phyloP scores from a whole-genome alignment of 306 rosid genomes.

The Notholithocarpus densiflorus region DNA sequence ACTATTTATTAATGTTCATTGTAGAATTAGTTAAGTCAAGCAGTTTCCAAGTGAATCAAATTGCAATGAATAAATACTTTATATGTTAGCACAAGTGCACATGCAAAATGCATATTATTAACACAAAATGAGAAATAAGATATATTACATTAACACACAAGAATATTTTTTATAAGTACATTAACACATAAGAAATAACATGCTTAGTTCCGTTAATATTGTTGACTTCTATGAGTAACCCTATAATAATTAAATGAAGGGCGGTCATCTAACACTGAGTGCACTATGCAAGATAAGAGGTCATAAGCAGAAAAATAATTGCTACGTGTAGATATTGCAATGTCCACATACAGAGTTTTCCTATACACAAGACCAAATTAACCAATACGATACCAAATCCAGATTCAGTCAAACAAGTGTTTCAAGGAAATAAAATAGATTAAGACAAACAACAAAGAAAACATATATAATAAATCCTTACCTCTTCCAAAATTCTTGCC shows the following conservation, averaged over 20 bases:
- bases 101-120: no score
- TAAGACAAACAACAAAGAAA: not conserved
- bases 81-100: no score
- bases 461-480: slow-evolving; percentile 26
- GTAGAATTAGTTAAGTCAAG: no score
- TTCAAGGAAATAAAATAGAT: not conserved
- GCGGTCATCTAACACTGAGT: not conserved
- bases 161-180: not conserved
- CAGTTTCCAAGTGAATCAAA: no score
- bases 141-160: not conserved
- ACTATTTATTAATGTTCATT: no score
- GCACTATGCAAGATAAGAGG: not conserved
- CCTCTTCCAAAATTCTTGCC: slow-evolving; percentile 85
- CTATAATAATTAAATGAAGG: not conserved
- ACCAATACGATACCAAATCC: not conserved
- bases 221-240: not conserved
- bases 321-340: not conserved
- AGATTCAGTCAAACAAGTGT: not conserved
- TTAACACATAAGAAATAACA: not conserved
- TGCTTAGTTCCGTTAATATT: not conserved
- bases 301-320: not conserved
- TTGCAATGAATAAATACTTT: no score
- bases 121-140: no score
- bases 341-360: not conserved
- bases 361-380: not conserved